Evolutionary conservation across 331 rosid species (phyloP).

Genomic region (Telfairia occidentalis): DNA sequence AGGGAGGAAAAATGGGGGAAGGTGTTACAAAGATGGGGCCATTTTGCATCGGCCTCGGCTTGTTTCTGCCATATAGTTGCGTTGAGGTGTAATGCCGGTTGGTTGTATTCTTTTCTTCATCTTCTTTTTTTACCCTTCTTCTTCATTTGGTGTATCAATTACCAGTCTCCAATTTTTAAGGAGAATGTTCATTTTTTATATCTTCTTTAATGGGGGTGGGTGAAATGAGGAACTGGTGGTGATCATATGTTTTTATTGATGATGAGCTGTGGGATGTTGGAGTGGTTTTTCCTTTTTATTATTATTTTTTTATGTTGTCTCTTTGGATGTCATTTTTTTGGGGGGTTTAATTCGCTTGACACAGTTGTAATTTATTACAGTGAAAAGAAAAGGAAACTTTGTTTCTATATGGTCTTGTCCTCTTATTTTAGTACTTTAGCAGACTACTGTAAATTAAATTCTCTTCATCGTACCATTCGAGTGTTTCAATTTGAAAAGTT

Average conservation of each 20-base stretch:
- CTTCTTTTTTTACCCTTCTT: slow-evolving; percentile 5
- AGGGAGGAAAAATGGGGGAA: slow-evolving; percentile 18
- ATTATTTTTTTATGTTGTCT: background rate
- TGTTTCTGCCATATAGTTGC: slow-evolving; percentile 25
- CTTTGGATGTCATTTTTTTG: slow-evolving; percentile 36
- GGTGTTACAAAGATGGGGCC: slow-evolving; percentile 36
- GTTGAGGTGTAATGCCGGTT: slow-evolving; percentile 23
- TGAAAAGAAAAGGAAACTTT: slow-evolving; percentile 21
- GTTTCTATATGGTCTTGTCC: background rate
- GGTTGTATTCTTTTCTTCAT: slow-evolving; percentile 31
- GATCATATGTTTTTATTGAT: slow-evolving; percentile 21
- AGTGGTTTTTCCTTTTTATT: slow-evolving; percentile 19
- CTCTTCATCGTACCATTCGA: background rate
- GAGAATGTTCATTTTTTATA: slow-evolving; percentile 56
- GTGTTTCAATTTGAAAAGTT: background rate
- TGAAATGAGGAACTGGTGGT: slow-evolving; percentile 38
- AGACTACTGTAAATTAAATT: background rate
- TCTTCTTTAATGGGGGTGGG: slow-evolving; percentile 38
- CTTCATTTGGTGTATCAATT: slow-evolving; percentile 22
- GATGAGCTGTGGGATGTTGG: slow-evolving; percentile 50
- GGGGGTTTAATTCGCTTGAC: slow-evolving; percentile 16
- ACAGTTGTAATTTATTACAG: slow-evolving; percentile 57
- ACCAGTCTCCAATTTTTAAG: slow-evolving; percentile 83
- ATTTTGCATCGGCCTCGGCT: slow-evolving; percentile 58
- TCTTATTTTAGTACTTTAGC: background rate